Evolutionary conservation across 345 rosid species (phyloP).

Genomic region (Sonneratia alba): DNA sequence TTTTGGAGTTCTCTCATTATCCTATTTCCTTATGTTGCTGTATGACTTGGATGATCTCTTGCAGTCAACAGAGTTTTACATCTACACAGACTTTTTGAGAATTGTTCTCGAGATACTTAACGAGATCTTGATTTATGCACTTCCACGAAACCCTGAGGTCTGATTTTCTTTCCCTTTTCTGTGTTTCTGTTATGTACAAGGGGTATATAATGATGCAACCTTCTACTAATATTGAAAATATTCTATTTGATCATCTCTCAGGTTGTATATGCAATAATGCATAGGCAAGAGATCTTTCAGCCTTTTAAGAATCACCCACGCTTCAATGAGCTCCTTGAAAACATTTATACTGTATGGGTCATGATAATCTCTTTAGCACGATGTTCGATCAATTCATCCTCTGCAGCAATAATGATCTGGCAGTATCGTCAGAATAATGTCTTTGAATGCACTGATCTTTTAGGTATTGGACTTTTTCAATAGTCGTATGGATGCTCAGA

Average conservation of each 20-base stretch:
- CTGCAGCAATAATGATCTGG: background rate
- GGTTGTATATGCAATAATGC: conserved; percentile 94
- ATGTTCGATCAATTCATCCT: background rate
- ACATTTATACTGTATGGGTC: conserved; percentile 55
- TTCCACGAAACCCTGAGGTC: conserved; percentile 88
- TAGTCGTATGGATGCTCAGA: conserved; percentile 78
- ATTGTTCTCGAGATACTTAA: conserved; percentile 90
- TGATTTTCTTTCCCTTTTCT: too few species aligned
- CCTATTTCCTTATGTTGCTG: conserved; percentile 10
- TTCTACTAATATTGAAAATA: background rate
- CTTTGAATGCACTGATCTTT: conserved; percentile 1
- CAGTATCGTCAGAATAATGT: background rate
- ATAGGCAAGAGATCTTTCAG: conserved; percentile 91
- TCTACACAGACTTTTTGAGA: conserved; percentile 90
- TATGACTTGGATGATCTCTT: conserved; percentile 4
- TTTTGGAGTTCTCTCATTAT: conserved; percentile 6
- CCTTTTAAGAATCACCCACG: conserved; percentile 88
- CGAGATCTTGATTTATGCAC: conserved; percentile 85
- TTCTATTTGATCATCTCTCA: conserved; percentile 12
- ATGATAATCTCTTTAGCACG: background rate
- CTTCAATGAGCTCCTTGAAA: conserved; percentile 83
- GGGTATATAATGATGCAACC: background rate
- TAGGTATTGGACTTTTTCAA: conserved; percentile 93
- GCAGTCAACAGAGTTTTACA: conserved; percentile 90
- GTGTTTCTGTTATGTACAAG: conserved; percentile 18